Base-by-base conservation (phyloP, 805 yeast genomes). In the Wickerhamiella kurtzmanii region DNA sequence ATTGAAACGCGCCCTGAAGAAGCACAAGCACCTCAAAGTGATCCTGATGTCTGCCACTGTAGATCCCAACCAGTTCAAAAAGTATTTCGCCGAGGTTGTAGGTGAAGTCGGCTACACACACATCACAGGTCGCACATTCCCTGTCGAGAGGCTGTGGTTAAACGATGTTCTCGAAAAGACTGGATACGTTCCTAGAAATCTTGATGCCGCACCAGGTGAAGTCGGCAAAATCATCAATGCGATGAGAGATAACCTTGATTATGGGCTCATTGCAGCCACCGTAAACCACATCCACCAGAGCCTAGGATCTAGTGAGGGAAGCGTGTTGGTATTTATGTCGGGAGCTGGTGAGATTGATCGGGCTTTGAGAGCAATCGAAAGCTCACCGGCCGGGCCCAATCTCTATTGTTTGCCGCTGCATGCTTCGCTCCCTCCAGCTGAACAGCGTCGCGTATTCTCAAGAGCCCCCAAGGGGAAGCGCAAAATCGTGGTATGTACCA, bases 1-100 rank as follows among this genome's bases (percentile, higher is more conserved):
- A 43, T 66, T 89, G 51, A 87, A 84, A 56, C 72, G 72, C 36
- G 65, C 86, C 3, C 56, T 79, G 53, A 58, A 64, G 9, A 66
- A 61, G 41, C 56, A 60, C 40, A 70, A 68, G 43, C 71, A 76
- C 0, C 60, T 88, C 48, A 82, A 77, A 56, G 69, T 89, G 28
- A 72, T 89, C 8, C 69, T 92, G 44, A 89, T 92, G 96, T 82
- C 95, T 59, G 97, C 97, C 3, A 89, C 97, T 0, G 88, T 89
- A 39, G 83, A 85, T 57, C 73, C 80, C 1, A 70, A 71, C 8
- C 69, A 74, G 38, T 89, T 87, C 65, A 69, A 73, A 45, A 67
- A 71, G 21, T 89, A 82, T 57, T 89, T 89, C 60, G 66, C 66
- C 2, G 67, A 65, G 2, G 44, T 40, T 2, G 22, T 19, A 2